A percentile compares a stretch with the other conserved stretches of the same genome.
Evolutionary conservation across 202 grass and related monocot species (phyloP).

Genomic region (Carex sylvatica): DNA sequence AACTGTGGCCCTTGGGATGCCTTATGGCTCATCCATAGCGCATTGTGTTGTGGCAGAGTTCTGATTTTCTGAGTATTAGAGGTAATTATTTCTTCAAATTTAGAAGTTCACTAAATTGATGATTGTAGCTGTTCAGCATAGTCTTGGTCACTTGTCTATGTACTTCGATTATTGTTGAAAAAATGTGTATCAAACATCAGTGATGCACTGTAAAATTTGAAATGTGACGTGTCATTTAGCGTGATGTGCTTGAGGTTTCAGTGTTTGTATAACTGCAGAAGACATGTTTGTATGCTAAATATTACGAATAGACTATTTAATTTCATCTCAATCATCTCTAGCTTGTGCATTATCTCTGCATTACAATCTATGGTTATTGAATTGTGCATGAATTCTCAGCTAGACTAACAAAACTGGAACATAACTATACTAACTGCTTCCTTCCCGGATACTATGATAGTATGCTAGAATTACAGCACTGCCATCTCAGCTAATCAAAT

Average conservation of each 20-base stretch:
- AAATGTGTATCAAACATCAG: not conserved
- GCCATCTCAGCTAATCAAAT: not conserved
- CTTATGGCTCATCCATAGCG: conserved; percentile 48
- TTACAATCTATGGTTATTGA: not conserved
- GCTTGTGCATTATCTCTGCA: not conserved
- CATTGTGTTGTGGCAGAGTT: conserved; percentile 72
- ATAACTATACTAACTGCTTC: not conserved
- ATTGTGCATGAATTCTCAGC: not conserved
- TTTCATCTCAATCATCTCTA: not conserved
- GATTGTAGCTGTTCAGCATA: not conserved
- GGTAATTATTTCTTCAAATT: not conserved
- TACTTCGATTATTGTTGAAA: not conserved
- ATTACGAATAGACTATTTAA: not conserved
- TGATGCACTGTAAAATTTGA: not conserved
- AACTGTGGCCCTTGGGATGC: conserved; percentile 41
- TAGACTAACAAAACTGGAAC: not conserved
- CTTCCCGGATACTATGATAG: not conserved
- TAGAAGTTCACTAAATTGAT: not conserved
- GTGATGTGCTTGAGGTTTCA: not conserved
- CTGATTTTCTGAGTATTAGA: conserved; percentile 30
- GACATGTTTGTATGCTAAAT: not conserved
- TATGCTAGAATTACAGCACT: not conserved
- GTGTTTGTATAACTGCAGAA: not conserved
- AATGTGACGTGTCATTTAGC: not conserved
- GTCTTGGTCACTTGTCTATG: not conserved